Evolutionary conservation across 345 rosid genomes (phyloP).

Genomic region (Hibiscus syriacus): DNA sequence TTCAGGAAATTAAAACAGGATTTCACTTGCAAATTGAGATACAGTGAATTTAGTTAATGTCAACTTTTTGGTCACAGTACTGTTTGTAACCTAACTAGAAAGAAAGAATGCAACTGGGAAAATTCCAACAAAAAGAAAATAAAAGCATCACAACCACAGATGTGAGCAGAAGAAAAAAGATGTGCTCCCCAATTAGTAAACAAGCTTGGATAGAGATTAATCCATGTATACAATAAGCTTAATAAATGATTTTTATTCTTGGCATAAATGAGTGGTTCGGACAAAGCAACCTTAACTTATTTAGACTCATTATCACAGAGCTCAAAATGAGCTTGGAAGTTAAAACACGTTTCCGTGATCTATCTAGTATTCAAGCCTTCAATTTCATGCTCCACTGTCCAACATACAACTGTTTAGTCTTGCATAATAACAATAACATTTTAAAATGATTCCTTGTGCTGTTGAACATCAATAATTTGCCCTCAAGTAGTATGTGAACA

Average conservation of each 20-base stretch:
- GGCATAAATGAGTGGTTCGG: not conserved
- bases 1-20: constrained; percentile 24
- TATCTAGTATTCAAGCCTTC: not conserved
- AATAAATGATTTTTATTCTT: not conserved
- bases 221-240: not conserved
- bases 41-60: not conserved
- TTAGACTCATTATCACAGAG: not conserved
- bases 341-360: not conserved
- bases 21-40: too few relatives aligned
- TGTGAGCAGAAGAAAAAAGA: not conserved
- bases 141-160: not conserved
- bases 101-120: not conserved
- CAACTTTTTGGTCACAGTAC: not conserved
- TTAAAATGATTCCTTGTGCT: not conserved
- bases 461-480: not conserved
- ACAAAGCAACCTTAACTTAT: not conserved
- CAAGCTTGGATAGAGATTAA: not conserved
- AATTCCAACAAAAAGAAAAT: not conserved
- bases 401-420: not conserved
- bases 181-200: not conserved
- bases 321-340: not conserved
- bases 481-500: not conserved
- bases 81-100: not conserved
- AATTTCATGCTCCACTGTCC: not conserved
- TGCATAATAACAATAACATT: not conserved